Evolutionary conservation across 306 rosid genomes (phyloP), one percentile per base, ranked within the genome.

Genomic region (Vigna trinervia): DNA sequence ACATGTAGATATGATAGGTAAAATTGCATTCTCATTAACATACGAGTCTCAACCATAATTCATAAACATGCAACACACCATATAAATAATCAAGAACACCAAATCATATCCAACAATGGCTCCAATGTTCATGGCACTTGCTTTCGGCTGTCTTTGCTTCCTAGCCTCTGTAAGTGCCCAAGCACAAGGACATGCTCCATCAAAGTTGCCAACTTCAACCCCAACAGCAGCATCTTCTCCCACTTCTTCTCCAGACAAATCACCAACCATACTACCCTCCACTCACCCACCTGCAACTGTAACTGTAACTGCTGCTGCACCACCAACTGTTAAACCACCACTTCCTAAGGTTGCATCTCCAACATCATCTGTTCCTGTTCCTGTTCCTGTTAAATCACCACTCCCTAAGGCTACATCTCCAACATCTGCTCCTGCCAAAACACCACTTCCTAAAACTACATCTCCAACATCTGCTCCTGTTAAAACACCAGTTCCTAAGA

Each of bases 1-100:
- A 7, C 19, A 69, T 50, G 84, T 78, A 74, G 22, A 78, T 67
- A 69, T 53, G 66, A 58, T 26, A 47, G 88, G 85, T 78, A 64
- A 81, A 65, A 53, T 32, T 32, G 32, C 64, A 47, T 71, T 85
- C 71, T 82, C 86, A 73, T 12, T 41, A 22, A 54, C 58, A 23
- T 69, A 39, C 68, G 77, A 32, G 0, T 2, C 41, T 38, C 48
- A 2, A 11, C 23, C 74, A 59, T 4, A 72, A 43, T 61, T 30
- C 83, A 60, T n/a, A 81, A 5, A 48, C 28, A 46, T 8, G 50
- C 28, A 46, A 13, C 26, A 68, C 12, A 57, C 57, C 17, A 28
- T 34, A 81, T 81, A 81, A 81, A 85, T 81, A 85, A 36, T 23
- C 10, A 2, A 41, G 0, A 67, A 59, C 20, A 53, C 36, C 75